These are phyloP conservation scores for Taphrina pruni DNA, from an alignment of 1,139 yeast genomes.

Conservation along the genomic window DNA sequence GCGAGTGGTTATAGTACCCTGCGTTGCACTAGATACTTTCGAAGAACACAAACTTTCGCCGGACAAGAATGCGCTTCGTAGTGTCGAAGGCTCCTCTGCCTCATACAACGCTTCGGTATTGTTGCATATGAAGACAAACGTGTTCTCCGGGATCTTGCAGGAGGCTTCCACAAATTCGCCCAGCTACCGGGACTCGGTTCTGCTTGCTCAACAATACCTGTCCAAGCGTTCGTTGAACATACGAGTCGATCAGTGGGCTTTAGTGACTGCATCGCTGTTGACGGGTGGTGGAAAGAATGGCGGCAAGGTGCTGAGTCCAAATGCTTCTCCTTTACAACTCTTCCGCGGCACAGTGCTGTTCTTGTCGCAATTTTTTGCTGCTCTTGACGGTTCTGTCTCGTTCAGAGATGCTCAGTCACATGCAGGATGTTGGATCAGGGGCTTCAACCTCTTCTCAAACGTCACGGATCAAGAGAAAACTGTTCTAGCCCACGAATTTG, in stretches of 20 bases:
- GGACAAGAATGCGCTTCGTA: slow-evolving; percentile 48
- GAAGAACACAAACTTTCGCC: slow-evolving; percentile 53
- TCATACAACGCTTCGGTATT: slow-evolving; percentile 44
- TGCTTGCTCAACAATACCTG: slow-evolving; percentile 17
- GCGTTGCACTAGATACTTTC: slow-evolving; percentile 63
- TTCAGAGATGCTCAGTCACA: slow-evolving; percentile 8
- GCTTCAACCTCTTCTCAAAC: slow-evolving; percentile 3
- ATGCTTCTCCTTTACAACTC: slow-evolving; percentile 21
- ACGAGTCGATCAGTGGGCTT: neutral
- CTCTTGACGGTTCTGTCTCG: neutral
- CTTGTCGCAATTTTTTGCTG: slow-evolving; percentile 11
- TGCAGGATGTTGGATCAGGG: slow-evolving; percentile 18
- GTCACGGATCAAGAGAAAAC: slow-evolving; percentile 15
- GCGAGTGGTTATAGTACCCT: slow-evolving; percentile 52
- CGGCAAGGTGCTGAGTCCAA: slow-evolving; percentile 29
- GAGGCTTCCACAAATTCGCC: slow-evolving; percentile 1
- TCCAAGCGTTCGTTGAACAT: slow-evolving; percentile 44
- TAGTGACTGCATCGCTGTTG: slow-evolving; percentile 21
- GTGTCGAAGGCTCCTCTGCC: slow-evolving; percentile 43
- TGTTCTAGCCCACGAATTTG: slow-evolving; percentile 1
- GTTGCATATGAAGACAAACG: neutral
- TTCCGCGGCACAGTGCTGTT: slow-evolving; percentile 26
- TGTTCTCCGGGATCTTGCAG: neutral
- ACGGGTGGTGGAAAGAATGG: slow-evolving; percentile 31
- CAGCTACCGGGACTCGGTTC: slow-evolving; percentile 8